A percentile compares a stretch with the other conserved stretches of the same genome.
Evolutionary conservation across 2,329 filamentous ascomycete species (phyloP).

Genomic region (Onygenales sp.): DNA sequence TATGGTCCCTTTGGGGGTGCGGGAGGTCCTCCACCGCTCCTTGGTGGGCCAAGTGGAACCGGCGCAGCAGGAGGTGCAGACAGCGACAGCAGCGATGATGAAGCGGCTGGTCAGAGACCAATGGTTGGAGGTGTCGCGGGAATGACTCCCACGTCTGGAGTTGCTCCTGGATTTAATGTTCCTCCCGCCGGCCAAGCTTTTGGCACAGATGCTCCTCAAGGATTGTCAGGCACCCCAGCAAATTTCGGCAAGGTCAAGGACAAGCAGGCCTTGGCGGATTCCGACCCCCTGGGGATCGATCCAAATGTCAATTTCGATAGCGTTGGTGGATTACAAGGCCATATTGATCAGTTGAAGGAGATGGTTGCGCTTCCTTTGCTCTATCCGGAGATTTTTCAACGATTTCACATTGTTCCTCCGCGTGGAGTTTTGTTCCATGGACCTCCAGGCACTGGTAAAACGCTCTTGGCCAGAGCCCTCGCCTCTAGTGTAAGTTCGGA

Average conservation of each 20-base stretch:
- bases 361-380: conserved; percentile 93
- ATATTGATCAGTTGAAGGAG: conserved; percentile 96
- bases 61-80: conserved; percentile 72
- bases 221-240: conserved; percentile 55
- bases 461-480: conserved; percentile 82
- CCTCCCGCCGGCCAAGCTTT: conserved; percentile 47
- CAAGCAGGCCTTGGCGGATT: conserved; percentile 81
- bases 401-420: conserved; percentile 87
- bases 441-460: conserved; percentile 95
- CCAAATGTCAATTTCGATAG: conserved; percentile 87
- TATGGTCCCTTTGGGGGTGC: conserved; percentile 89
- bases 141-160: conserved; percentile 50
- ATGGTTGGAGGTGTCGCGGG: conserved; percentile 52
- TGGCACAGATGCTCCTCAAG: conserved; percentile 47
- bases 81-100: conserved; percentile 91
- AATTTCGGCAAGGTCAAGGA: conserved; percentile 93
- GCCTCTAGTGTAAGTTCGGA: conserved; percentile 84
- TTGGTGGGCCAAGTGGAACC: conserved; percentile 58
- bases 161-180: conserved; percentile 43
- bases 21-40: conserved; percentile 59
- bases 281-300: conserved; percentile 88
- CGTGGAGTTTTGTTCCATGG: conserved; percentile 94
- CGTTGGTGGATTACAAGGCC: conserved; percentile 82
- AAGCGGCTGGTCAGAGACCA: conserved; percentile 59
- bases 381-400: conserved; percentile 87